Base-by-base conservation (phyloP, 2,329 filamentous ascomycete genomes). In the Diplodia mutila region DNA sequence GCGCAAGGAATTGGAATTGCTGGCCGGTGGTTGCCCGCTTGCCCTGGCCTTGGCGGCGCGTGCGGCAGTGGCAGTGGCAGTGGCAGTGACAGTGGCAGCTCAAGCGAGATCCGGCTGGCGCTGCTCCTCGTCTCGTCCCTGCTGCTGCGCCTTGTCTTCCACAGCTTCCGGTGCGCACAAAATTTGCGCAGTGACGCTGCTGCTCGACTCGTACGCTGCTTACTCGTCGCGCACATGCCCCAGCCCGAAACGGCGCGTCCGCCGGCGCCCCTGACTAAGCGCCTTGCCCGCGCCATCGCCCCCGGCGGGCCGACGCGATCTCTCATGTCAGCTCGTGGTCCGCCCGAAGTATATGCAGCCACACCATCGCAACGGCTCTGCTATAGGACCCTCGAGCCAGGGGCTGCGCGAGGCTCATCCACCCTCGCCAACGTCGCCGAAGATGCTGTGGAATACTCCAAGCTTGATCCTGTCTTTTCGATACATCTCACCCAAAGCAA, bases 191-290 rank as follows among this genome's bases (percentile, higher is more conserved):
- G 7, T 8, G 11, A n/a, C n/a, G n/a, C n/a, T n/a, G n/a, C n/a
- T 23, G 21, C 21, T n/a, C 37, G 57, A 46, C 14, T 48, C 34
- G 37, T 14, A 29, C 27, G n/a, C 55, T 59, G 55, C 55, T 59
- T 59, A 59, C 55, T 59, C 39, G 57, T 21, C 39, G 57, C 39
- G 57, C 57, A 61, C 57, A 61, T 49, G 25, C 57, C 57, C 18
- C 57, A 11, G 16, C 57, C 57, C 32, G 21, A 49, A 29, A 32
- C 57, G 57, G 57, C 57, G 9, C 42, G 23, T 32, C 25, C 25
- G 39, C 39, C 55, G 55, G 9, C 55, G 55, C 37, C 55, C 39
- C 39, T 61, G 57, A 61, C 57, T 61, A 61, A 61, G 57, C 57
- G 25, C 23, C 34, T 11, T 34, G 34, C 8, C 55, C 39, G 37